Percentiles rank a stretch among this genome's conserved stretches.
Evolutionary conservation across 805 yeast species (phyloP).

Genomic region (Spathaspora passalidarum): DNA sequence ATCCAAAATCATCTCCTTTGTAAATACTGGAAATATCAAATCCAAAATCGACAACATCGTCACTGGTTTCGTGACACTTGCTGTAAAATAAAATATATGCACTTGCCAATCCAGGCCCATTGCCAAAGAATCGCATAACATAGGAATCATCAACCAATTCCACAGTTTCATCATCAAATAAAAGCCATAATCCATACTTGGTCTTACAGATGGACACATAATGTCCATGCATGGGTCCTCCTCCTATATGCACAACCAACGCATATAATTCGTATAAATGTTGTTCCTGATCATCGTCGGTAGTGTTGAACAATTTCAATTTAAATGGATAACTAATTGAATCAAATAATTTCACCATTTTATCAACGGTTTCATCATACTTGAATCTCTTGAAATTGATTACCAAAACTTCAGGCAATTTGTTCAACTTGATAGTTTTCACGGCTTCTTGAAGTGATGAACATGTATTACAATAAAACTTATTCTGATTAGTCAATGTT

Average conservation of each 20-base stretch:
- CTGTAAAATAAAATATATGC: constrained; percentile 88
- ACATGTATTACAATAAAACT: constrained; percentile 90
- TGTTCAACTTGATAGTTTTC: constrained; percentile 76
- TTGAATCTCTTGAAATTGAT: constrained; percentile 90
- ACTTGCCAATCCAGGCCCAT: constrained; percentile 81
- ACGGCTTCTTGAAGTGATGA: constrained; percentile 92
- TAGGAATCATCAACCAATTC: constrained; percentile 81
- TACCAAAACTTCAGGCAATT: constrained; percentile 74
- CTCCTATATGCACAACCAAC: constrained; percentile 91
- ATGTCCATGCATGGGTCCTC: constrained; percentile 98
- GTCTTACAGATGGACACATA: constrained; percentile 85
- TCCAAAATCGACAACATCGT: constrained; percentile 31
- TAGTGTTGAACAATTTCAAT: constrained; percentile 67
- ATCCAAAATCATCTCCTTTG: constrained; percentile 29
- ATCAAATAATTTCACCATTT: constrained; percentile 83
- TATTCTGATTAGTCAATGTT: constrained; percentile 79
- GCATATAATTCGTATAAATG: constrained; percentile 74
- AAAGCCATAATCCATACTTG: constrained; percentile 76
- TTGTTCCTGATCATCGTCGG: constrained; percentile 45
- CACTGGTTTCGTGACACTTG: constrained; percentile 29
- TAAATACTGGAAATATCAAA: constrained; percentile 28
- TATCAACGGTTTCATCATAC: constrained; percentile 76
- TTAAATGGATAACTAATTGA: constrained; percentile 76
- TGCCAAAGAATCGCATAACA: constrained; percentile 85
- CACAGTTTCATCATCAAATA: constrained; percentile 94